phyloP scores from a whole-genome alignment of 257 asterid genomes.

The Scutellaria barbata region DNA sequence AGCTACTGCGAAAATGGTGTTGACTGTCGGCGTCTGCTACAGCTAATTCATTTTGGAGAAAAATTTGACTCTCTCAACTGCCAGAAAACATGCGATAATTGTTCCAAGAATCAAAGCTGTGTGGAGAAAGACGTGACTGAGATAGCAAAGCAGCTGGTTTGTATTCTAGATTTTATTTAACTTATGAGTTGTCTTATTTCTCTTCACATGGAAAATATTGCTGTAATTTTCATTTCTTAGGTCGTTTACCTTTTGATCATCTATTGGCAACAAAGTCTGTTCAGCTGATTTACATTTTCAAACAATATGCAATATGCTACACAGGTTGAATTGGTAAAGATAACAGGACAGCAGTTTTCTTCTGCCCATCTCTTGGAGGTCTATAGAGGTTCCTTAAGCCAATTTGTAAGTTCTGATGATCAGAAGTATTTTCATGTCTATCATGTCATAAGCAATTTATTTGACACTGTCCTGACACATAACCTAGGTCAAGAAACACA shows the following conservation, averaged over 20 bases:
- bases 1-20: slow-evolving; percentile 91
- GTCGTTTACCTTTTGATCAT: slow-evolving; percentile 3
- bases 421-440: slow-evolving; percentile 22
- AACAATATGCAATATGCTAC: slow-evolving; percentile 31
- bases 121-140: slow-evolving; percentile 87
- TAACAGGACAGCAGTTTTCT: slow-evolving; percentile 75
- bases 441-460: slow-evolving; percentile 35
- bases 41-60: slow-evolving; percentile 97
- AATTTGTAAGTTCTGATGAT: slow-evolving; percentile 71
- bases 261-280: slow-evolving; percentile 10
- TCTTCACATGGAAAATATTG: slow-evolving; percentile 18
- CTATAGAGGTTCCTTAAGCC: slow-evolving; percentile 93
- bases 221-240: slow-evolving; percentile 15
- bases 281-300: slow-evolving; percentile 14
- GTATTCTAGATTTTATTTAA: slow-evolving; percentile 29
- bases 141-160: slow-evolving; percentile 84
- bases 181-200: slow-evolving; percentile 8
- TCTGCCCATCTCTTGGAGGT: slow-evolving; percentile 94
- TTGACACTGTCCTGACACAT: slow-evolving; percentile 35
- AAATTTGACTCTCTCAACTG: slow-evolving; percentile 81
- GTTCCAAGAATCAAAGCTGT: slow-evolving; percentile 68
- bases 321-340: slow-evolving; percentile 91
- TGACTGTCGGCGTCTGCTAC: slow-evolving; percentile 95
- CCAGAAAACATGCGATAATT: slow-evolving; percentile 90
- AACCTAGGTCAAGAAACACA: slow-evolving; percentile 85